Conservation (phyloP, 768 basidiomycete species). For the Cubamyces lactineus region DNA sequence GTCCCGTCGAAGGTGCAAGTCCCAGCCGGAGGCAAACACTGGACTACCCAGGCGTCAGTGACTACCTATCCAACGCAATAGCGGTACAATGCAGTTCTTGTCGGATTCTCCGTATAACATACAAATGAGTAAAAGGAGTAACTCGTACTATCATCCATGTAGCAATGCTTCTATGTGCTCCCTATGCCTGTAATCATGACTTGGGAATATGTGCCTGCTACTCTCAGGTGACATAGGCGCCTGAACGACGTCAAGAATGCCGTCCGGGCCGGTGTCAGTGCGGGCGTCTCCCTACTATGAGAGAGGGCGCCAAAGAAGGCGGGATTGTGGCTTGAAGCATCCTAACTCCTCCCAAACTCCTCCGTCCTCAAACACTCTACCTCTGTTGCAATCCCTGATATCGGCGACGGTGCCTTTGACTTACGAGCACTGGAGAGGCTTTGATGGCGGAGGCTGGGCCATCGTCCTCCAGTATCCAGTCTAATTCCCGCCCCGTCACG, state of each 20-base stretch:
- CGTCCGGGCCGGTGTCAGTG: no score
- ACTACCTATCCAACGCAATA: background rate
- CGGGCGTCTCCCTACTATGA: no score
- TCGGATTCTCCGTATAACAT: background rate
- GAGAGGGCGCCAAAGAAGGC: no score
- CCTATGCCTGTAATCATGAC: no score
- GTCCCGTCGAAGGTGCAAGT: conserved; percentile 6
- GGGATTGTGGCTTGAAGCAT: no score
- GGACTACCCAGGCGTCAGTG: background rate
- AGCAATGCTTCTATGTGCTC: background rate
- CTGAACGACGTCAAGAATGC: no score
- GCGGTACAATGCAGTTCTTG: background rate
- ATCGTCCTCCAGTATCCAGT: conserved; percentile 28
- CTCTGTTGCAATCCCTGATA: background rate
- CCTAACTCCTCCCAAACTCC: background rate
- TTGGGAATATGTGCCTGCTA: background rate
- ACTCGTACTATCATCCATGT: background rate
- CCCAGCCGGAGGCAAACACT: background rate
- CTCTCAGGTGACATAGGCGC: background rate
- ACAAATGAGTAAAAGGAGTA: no score
- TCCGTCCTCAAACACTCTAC: background rate
- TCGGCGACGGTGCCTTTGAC: background rate
- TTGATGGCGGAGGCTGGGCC: conserved; percentile 39
- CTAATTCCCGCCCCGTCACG: conserved; percentile 20
- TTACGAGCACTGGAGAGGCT: conserved; percentile 2